Percentiles rank a stretch among this genome's conserved stretches.
phyloP scores from a whole-genome alignment of 352 stramenopile genomes.

The Phytopythium chamaehyphon region DNA sequence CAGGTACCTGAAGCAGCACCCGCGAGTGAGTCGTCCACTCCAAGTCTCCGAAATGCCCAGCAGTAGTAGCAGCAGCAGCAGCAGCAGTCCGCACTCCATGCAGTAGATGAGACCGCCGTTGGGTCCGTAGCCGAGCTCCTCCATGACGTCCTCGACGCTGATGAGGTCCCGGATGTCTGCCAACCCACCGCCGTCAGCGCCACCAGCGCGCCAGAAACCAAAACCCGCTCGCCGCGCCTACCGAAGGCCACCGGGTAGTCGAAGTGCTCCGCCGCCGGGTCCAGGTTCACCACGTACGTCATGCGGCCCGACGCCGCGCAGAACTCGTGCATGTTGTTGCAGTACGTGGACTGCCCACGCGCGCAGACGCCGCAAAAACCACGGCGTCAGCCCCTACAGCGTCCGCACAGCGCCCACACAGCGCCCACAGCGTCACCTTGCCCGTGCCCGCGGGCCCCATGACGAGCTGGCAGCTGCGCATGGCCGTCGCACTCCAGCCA shows the following conservation, averaged over 20 bases:
- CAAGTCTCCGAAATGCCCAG: too few species aligned
- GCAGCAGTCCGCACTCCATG: conserved; percentile 90
- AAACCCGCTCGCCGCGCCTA: too few species aligned
- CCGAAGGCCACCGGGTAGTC: conserved; percentile 89
- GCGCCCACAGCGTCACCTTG: conserved; percentile 81
- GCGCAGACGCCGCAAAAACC: not conserved
- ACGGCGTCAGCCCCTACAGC: too few species aligned
- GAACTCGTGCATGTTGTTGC: conserved; percentile 93
- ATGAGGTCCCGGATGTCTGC: conserved; percentile 95
- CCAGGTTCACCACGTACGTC: conserved; percentile 96
- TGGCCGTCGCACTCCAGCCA: conserved; percentile 25
- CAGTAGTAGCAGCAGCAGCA: conserved; percentile 3
- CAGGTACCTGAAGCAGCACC: conserved; percentile 49
- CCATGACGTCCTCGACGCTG: conserved; percentile 96
- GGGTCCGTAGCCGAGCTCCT: conserved; percentile 95
- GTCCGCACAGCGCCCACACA: too few species aligned
- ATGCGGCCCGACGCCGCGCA: conserved; percentile 77
- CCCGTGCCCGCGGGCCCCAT: conserved; percentile 90
- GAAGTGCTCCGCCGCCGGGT: conserved; percentile 92
- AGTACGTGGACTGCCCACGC: conserved; percentile 85
- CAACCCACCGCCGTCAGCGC: conserved; percentile 18
- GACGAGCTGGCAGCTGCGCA: conserved; percentile 90
- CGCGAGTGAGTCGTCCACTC: too few species aligned
- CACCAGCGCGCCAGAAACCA: not conserved
- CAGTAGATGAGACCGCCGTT: conserved; percentile 99